Conservation (phyloP, 495 filamentous ascomycete genomes). For the Aspergillus carlsbadensis region DNA sequence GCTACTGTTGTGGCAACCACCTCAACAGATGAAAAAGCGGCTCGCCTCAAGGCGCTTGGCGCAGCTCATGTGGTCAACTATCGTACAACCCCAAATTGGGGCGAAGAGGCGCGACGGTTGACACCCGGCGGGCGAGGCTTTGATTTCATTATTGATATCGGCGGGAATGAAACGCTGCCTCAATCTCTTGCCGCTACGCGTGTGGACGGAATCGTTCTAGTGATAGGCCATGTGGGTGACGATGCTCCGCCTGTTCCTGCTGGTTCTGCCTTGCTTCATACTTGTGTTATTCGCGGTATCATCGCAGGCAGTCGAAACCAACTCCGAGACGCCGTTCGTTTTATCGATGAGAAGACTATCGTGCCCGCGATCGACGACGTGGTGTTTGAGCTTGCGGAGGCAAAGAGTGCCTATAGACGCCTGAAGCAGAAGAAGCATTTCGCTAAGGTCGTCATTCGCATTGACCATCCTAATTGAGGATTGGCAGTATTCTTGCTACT, state of each 20-base stretch:
- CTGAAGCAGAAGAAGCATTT: conserved; percentile 6
- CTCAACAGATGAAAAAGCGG: conserved; percentile 58
- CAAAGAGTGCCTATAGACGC: conserved; percentile 41
- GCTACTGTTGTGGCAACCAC: conserved; percentile 72
- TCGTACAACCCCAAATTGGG: conserved; percentile 58
- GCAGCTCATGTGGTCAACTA: conserved; percentile 58
- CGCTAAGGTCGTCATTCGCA: conserved; percentile 2
- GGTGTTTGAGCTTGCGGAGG: conserved; percentile 49
- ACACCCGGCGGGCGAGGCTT: conserved; percentile 52
- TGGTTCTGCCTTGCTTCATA: conserved; percentile 40
- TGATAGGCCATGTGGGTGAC: conserved; percentile 42
- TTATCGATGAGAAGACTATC: conserved; percentile 55
- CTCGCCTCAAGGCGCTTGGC: conserved; percentile 52
- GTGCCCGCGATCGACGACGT: conserved; percentile 55
- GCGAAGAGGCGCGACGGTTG: conserved; percentile 53
- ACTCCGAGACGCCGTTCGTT: conserved; percentile 55
- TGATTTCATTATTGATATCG: conserved; percentile 58
- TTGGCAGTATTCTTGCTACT: too few species aligned
- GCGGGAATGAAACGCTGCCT: conserved; percentile 39
- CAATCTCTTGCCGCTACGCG: conserved; percentile 35
- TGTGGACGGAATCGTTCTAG: conserved; percentile 41
- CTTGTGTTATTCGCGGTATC: conserved; percentile 22
- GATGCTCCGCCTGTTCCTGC: conserved; percentile 32
- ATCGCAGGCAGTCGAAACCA: conserved; percentile 49
- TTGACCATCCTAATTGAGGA: neutral